Base-by-base conservation (phyloP, 371 early-diverging fungal genomes). In the Funneliformis caledonium region DNA sequence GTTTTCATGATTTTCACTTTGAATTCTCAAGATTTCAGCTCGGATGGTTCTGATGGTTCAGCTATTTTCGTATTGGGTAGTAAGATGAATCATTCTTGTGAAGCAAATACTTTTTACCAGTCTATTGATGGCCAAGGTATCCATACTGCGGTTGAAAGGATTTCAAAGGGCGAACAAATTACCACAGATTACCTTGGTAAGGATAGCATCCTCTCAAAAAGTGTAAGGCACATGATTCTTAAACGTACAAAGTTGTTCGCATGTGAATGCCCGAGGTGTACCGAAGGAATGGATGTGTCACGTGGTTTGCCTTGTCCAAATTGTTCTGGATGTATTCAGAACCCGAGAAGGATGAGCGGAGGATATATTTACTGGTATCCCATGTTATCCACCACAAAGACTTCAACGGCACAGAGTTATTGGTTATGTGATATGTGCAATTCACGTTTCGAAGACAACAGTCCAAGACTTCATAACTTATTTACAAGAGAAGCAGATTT, bases 101-200 rank as follows among this genome's bases (percentile, higher is more conserved):
- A 65, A 65, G 67, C 67, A 65, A 65, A 65, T 65, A 65, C 67
- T 33, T 65, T 65, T 65, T 65, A 65, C 33, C 67, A 65, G 19
- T 37, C 42, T 16, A 65, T 65, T 65, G 67, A 65, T 37, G 37
- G 37, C 14, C 65, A 33, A 65, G 67, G 67, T 12, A 16, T 65
- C 16, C 67, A 65, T 65, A 65, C 67, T 4, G 67, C 37, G 16
- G 37, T 37, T 5, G 33, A 33, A 31, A 37, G 37, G 33, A 65
- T 65, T 37, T 37, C 7, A 3, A 65, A 65, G 8, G 67, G 67
- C 33, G 67, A 65, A 33, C 67, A 65, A 26, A 65, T 65, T 33
- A 65, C 67, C 4, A 65, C 67, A 11, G 37, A 65, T 65, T 65
- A 65, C 12, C 67, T 65, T 65, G 67, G 67, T 31, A 65, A 65